These are phyloP conservation scores for Crucihimalaya himalaica DNA, from an alignment of 345 rosid genomes.

Conservation along the genomic window DNA sequence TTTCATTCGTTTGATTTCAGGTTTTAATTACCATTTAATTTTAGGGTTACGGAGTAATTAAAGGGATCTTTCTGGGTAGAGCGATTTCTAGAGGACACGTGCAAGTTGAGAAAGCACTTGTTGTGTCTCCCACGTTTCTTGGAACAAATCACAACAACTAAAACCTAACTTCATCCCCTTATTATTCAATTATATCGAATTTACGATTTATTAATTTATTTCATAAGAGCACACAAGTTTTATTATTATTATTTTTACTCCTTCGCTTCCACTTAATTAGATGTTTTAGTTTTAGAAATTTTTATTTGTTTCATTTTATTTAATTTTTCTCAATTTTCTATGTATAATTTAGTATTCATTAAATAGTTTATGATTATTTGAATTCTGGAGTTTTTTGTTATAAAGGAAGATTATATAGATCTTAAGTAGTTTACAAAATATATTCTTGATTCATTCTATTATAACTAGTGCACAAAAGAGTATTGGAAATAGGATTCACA, in stretches of 20 bases:
- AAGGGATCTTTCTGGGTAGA: not conserved
- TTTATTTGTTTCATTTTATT: no score
- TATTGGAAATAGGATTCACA: conserved; percentile 7
- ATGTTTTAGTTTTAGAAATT: no score
- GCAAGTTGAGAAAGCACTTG: conserved; percentile 6
- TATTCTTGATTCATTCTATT: not conserved
- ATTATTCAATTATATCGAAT: not conserved
- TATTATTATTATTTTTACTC: no score
- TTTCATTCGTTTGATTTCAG: not conserved
- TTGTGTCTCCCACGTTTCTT: conserved; percentile 30
- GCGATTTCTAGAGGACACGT: conserved; percentile 20
- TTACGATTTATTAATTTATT: not conserved
- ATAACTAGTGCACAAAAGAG: not conserved
- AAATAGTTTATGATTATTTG: no score
- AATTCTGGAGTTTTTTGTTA: no score
- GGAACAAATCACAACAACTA: conserved; percentile 12
- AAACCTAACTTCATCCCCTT: conserved; percentile 15
- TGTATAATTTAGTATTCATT: no score
- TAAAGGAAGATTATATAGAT: no score
- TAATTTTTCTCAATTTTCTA: no score
- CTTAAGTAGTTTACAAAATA: not conserved
- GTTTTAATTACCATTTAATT: not conserved
- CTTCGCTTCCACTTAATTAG: no score
- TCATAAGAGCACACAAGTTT: no score
- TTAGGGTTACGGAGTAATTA: no score